Percentiles rank a stretch among this genome's conserved stretches.
Evolutionary conservation across 768 basidiomycete species (phyloP).

Genomic region (Psilocybe cyanescens): DNA sequence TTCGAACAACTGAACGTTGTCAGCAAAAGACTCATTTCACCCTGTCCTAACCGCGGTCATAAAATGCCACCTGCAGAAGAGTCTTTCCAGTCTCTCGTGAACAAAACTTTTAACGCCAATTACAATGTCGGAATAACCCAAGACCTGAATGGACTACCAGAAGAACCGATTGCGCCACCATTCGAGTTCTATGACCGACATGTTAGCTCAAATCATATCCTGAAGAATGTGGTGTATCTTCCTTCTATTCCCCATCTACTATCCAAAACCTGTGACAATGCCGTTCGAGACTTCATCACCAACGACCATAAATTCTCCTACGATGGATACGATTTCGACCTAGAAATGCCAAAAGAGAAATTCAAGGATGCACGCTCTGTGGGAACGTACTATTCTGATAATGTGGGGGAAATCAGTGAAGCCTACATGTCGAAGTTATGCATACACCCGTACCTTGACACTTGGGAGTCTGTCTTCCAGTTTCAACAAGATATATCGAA

Average conservation of each 20-base stretch:
- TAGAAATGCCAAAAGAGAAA: too few species aligned
- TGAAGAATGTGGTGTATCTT: neutral
- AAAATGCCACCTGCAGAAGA: too few species aligned
- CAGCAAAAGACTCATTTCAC: too few species aligned
- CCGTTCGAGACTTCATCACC: neutral
- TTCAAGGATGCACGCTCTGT: neutral
- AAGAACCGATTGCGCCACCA: neutral
- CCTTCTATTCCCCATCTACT: neutral
- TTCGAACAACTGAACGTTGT: too few species aligned
- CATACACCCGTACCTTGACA: neutral
- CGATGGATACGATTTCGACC: too few species aligned
- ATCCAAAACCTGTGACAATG: neutral
- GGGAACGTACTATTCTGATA: neutral
- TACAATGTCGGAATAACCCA: too few species aligned
- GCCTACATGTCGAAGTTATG: neutral
- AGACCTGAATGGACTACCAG: too few species aligned
- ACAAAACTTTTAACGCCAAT: too few species aligned
- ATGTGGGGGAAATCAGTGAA: neutral
- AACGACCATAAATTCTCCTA: neutral
- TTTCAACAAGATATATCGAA: too few species aligned
- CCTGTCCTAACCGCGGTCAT: too few species aligned
- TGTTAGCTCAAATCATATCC: neutral
- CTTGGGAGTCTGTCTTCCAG: neutral
- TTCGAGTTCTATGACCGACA: conserved; percentile 14
- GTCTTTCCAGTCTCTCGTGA: too few species aligned